These are phyloP conservation scores for Cryptosporidium ubiquitum DNA, from an alignment of 169 alveolate genomes.

Conservation along the genomic window DNA sequence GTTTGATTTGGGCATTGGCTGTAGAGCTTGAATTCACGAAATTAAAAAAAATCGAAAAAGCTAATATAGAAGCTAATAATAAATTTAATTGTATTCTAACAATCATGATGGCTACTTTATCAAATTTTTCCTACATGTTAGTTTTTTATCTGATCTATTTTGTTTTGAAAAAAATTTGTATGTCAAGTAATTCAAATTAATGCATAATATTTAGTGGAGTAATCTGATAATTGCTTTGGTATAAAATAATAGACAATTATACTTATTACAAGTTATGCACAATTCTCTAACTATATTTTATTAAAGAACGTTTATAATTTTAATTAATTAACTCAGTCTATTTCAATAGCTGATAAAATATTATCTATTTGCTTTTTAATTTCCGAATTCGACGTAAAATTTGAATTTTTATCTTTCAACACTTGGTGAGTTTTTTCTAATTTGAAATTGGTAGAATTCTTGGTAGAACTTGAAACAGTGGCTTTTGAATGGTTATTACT, in stretches of 20 bases:
- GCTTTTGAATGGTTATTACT: background rate
- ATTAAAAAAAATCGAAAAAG: background rate
- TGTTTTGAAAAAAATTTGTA: background rate
- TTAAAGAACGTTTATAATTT: background rate
- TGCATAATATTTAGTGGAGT: background rate
- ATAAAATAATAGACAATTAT: background rate
- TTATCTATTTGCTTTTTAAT: background rate
- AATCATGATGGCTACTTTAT: background rate
- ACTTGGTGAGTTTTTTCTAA: background rate
- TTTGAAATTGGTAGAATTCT: background rate
- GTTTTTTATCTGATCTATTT: background rate
- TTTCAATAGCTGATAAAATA: background rate
- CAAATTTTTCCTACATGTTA: background rate
- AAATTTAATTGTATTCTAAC: background rate
- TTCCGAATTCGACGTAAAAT: background rate
- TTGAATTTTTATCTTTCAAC: background rate
- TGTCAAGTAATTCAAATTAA: conserved; percentile 29
- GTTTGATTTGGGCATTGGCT: background rate
- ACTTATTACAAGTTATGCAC: background rate
- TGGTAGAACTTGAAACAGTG: background rate
- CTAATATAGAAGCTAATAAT: background rate
- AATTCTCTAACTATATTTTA: background rate
- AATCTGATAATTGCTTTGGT: background rate
- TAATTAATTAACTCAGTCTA: background rate
- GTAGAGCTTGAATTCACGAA: background rate